A percentile compares a stretch with the other conserved stretches of the same genome.
Conservation (phyloP, 371 early-diverging fungal genomes). For the Mortierella sp. region DNA sequence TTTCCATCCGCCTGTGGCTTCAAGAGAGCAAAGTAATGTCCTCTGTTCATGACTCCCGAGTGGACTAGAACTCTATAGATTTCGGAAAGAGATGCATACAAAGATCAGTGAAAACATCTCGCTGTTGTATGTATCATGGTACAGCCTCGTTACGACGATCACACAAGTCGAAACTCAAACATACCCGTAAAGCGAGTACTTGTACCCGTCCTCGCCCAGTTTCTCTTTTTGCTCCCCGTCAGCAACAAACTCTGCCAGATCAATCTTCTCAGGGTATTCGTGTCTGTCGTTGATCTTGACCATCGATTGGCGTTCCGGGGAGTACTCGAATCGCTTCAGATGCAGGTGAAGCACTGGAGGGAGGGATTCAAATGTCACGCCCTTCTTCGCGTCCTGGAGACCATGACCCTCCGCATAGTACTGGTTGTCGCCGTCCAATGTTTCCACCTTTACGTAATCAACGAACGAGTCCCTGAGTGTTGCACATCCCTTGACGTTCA, state of each 20-base stretch:
- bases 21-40: constrained; percentile 97
- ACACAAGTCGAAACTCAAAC: constrained; percentile 8
- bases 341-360: constrained; percentile 99
- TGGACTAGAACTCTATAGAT: constrained; percentile 93
- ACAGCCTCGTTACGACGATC: background rate
- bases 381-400: constrained; percentile 97
- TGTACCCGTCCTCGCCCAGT: constrained; percentile 69
- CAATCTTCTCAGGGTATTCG: constrained; percentile 93
- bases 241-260: constrained; percentile 87
- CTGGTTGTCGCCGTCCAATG: constrained; percentile 97
- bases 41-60: constrained; percentile 95
- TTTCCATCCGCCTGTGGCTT: constrained; percentile 83
- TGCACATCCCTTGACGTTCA: constrained; percentile 95
- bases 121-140: background rate
- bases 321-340: constrained; percentile 98
- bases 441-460: constrained; percentile 92
- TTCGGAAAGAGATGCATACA: no score
- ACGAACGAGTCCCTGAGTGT: constrained; percentile 92
- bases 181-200: constrained; percentile 90
- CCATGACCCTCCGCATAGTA: constrained; percentile 98
- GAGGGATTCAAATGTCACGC: constrained; percentile 93
- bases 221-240: constrained; percentile 68
- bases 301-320: constrained; percentile 91
- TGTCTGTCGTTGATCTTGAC: constrained; percentile 99
- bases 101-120: background rate